A percentile compares a stretch with the other conserved stretches of the same genome.
These are phyloP conservation scores for Oryza meridionalis DNA, from an alignment of 176 grass and related monocot genomes.

Conservation along the genomic window DNA sequence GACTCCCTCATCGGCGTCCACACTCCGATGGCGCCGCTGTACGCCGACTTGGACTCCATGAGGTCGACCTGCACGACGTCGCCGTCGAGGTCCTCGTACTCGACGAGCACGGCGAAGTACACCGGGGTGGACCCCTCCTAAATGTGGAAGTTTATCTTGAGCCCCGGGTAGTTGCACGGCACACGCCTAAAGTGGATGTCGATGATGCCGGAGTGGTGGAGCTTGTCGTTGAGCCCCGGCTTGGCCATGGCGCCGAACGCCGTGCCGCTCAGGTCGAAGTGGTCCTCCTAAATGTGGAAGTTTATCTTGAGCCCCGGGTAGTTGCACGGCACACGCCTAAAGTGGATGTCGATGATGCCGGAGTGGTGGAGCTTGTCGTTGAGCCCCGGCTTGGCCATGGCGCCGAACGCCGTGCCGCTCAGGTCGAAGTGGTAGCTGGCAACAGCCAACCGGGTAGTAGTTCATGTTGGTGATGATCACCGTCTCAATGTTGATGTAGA, in stretches of 20 bases:
- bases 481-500: constrained; percentile 42
- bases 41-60: constrained; percentile 49
- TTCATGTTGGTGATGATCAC: constrained; percentile 69
- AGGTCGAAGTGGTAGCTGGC: constrained; percentile 66
- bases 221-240: constrained; percentile 47
- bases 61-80: constrained; percentile 61
- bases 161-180: constrained; percentile 48
- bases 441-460: constrained; percentile 42
- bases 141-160: constrained; percentile 60
- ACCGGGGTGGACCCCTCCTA: constrained; percentile 69
- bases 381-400: constrained; percentile 47
- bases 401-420: constrained; percentile 70
- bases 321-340: constrained; percentile 58
- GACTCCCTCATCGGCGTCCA: constrained; percentile 65
- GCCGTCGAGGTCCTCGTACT: constrained; percentile 65
- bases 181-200: constrained; percentile 62
- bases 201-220: constrained; percentile 65
- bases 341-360: constrained; percentile 65
- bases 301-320: constrained; percentile 40
- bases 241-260: constrained; percentile 61
- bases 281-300: constrained; percentile 79
- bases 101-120: constrained; percentile 61
- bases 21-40: background rate
- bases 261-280: constrained; percentile 75
- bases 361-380: constrained; percentile 58